phyloP scores from a whole-genome alignment of 1,284 basidiomycete genomes.

The Puccinia horiana region DNA sequence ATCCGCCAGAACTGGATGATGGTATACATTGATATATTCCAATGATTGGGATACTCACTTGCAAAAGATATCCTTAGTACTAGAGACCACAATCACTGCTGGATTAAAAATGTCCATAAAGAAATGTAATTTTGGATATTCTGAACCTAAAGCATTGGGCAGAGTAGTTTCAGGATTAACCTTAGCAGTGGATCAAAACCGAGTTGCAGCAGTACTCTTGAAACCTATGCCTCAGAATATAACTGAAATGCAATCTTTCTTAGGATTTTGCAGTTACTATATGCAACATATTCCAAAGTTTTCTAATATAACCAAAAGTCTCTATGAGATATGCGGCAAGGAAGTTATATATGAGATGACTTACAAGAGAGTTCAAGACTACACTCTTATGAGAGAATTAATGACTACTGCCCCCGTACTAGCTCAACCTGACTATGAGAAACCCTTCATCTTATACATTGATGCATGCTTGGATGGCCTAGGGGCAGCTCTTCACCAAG shows the following conservation, averaged over 20 bases:
- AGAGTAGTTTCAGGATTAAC: slow-evolving; percentile 57
- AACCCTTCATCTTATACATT: too few species aligned
- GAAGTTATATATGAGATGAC: too few species aligned
- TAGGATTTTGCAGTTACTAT: not conserved
- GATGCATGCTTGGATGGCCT: too few species aligned
- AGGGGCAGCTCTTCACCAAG: too few species aligned
- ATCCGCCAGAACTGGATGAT: not conserved
- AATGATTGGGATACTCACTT: not conserved
- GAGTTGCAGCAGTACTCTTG: slow-evolving; percentile 59
- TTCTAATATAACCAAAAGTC: too few species aligned
- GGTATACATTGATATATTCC: not conserved
- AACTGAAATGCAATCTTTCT: too few species aligned
- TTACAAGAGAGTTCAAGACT: too few species aligned
- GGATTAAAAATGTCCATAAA: not conserved
- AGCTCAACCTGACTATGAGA: too few species aligned
- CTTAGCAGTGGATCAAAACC: slow-evolving; percentile 61
- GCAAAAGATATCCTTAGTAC: not conserved
- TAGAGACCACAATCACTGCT: not conserved
- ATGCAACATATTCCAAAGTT: not conserved
- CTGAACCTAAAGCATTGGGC: slow-evolving; percentile 55
- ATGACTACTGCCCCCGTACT: too few species aligned
- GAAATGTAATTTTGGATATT: slow-evolving; percentile 3
- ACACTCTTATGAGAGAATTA: too few species aligned
- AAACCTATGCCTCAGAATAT: slow-evolving; percentile 61
- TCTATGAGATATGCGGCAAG: too few species aligned